Conservation (phyloP, 75 land plant species). For the Sequoia sempervirens region DNA sequence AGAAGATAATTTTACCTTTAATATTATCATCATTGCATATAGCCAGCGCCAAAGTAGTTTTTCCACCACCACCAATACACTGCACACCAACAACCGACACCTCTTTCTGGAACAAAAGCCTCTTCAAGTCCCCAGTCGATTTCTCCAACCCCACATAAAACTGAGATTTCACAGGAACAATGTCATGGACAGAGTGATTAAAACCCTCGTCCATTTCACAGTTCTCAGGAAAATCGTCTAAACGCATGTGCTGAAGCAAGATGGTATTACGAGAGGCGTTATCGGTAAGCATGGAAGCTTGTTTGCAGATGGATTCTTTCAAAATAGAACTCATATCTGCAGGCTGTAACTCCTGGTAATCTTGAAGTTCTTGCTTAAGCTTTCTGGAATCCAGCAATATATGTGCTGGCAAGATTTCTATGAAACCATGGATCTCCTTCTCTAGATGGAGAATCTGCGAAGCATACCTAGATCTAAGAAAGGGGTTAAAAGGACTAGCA, state of each 20-base stretch:
- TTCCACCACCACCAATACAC: neutral
- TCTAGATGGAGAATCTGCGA: too few species aligned
- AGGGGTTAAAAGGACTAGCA: too few species aligned
- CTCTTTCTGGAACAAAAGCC: neutral
- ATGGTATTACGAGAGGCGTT: neutral
- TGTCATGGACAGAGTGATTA: too few species aligned
- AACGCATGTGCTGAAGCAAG: neutral
- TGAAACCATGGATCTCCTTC: too few species aligned
- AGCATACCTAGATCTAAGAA: too few species aligned
- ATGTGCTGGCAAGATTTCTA: too few species aligned
- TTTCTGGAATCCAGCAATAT: too few species aligned
- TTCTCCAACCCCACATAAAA: conserved; percentile 1
- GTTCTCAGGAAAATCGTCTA: neutral
- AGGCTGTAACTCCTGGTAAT: neutral
- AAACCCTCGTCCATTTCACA: neutral
- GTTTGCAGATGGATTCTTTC: neutral
- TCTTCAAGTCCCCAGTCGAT: neutral
- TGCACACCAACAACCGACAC: conserved; percentile 5
- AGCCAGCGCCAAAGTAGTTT: conserved; percentile 1
- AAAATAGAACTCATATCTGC: neutral
- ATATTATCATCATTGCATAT: neutral
- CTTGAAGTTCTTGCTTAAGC: too few species aligned
- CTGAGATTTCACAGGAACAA: neutral
- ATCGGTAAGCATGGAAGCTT: neutral
- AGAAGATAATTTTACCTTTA: neutral